Base-by-base conservation (phyloP, 225 moss, liverwort and hornwort species). In the Anthoceros angustus region DNA sequence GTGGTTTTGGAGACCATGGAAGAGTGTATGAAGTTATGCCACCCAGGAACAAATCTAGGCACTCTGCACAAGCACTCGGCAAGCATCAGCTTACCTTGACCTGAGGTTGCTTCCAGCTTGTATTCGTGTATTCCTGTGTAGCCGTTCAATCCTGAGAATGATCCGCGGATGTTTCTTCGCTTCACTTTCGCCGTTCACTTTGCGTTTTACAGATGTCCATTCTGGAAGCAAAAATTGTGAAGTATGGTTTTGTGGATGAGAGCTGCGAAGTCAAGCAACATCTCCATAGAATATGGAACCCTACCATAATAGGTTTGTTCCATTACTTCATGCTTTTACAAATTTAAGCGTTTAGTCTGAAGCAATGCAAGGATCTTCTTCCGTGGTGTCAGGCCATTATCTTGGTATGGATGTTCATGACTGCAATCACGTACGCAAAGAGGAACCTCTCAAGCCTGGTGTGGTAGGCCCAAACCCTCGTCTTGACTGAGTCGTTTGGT, bases 401-500 rank as follows among this genome's bases (percentile, higher is more conserved):
- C 64, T 98, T 24, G 98, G 98, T 72, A 77, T 86, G 98, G 98
- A 98, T 77, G 98, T 98, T 45, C 98, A 98, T 64, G 98, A 98
- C 72, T 92, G 89, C 77, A 82, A 80, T 11, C 84, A 78, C 63
- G 80, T 98, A 66, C 80, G 75, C 69, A 49, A 81, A 55, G 89
- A 98, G 73, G 78, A 72, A 63, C 84, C 89, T 39, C 84, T 98
- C 71, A 75, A 92, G 79, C 78, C 98, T 74, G 98, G 98, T 72
- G 98, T 92, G 79, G 98, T 98, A 78, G 76, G 80, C 32, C 4
- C 32, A 32, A 1, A 32, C 32, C 32, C 32, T 32, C 32, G 32
- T 32, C 32, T 32, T 69, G 23, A 42, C 23, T 15, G 40, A 14
- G 14, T 42, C 24, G 16, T 42, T 15, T 66, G 12, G 2, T 66